Percentiles rank a stretch among this genome's conserved stretches.
Evolutionary conservation across 352 stramenopile genomes (phyloP).

Genomic region (Globisporangium paddicum): DNA sequence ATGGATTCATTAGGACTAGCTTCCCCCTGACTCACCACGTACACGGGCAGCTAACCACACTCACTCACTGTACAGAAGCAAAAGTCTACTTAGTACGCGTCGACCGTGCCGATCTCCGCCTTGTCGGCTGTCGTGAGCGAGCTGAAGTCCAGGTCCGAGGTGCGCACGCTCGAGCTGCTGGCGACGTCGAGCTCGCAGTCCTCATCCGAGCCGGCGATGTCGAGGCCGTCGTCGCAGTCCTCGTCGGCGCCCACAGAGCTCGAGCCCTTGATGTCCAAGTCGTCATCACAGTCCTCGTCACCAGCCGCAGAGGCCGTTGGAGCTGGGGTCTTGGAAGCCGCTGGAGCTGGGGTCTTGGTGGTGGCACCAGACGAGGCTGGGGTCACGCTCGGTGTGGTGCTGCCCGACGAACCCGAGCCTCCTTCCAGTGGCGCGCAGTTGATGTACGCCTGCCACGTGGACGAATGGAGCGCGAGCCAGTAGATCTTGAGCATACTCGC

Average conservation of each 20-base stretch:
- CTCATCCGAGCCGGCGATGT: slow-evolving; percentile 15
- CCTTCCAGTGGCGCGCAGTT: slow-evolving; percentile 14
- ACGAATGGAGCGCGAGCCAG: slow-evolving; percentile 35
- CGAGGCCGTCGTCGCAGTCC: slow-evolving; percentile 16
- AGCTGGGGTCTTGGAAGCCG: background rate
- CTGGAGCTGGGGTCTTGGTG: slow-evolving; percentile 5
- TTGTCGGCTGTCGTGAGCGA: slow-evolving; percentile 16
- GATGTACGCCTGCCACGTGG: slow-evolving; percentile 30
- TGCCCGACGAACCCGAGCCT: background rate
- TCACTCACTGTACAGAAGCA: slow-evolving; percentile 14
- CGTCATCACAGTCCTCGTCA: slow-evolving; percentile 12
- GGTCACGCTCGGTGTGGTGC: slow-evolving; percentile 4
- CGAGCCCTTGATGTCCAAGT: slow-evolving; percentile 6
- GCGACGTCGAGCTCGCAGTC: slow-evolving; percentile 24
- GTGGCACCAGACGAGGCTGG: background rate
- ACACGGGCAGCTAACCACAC: background rate
- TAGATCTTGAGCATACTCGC: slow-evolving; percentile 30
- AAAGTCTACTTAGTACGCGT: slow-evolving; percentile 19
- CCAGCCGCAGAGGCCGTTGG: background rate
- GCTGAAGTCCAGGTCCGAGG: slow-evolving; percentile 29
- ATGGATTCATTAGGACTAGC: background rate
- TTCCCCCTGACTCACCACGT: background rate
- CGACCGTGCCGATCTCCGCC: slow-evolving; percentile 18
- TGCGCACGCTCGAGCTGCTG: slow-evolving; percentile 17
- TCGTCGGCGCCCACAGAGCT: slow-evolving; percentile 5